Conservation (phyloP, 2,329 filamentous ascomycete genomes). For the Penicillium concentricum region DNA sequence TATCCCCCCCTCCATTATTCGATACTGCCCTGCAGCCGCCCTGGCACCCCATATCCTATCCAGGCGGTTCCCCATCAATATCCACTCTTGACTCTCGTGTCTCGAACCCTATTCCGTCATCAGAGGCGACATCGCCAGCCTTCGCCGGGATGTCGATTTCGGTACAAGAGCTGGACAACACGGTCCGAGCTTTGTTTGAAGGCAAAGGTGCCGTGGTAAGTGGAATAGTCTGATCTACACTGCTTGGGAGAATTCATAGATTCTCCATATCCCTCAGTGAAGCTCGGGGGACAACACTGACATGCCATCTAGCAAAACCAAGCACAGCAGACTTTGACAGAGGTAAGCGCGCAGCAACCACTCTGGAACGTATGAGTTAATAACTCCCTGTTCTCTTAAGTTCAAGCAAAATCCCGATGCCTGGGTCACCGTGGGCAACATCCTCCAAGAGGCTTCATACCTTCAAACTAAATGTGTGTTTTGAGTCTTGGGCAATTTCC, state of each 20-base stretch:
- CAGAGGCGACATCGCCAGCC: slow-evolving; percentile 31
- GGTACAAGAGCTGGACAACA: slow-evolving; percentile 93
- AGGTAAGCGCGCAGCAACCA: slow-evolving; percentile 58
- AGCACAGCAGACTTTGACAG: slow-evolving; percentile 88
- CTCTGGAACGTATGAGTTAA: neutral
- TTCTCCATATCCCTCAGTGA: neutral
- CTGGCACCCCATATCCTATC: slow-evolving; percentile 17
- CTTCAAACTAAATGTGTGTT: slow-evolving; percentile 91
- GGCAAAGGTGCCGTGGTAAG: slow-evolving; percentile 88
- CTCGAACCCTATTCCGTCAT: slow-evolving; percentile 21
- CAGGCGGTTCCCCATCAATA: neutral
- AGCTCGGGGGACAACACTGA: slow-evolving; percentile 12
- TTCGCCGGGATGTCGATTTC: slow-evolving; percentile 60
- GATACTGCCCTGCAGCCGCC: slow-evolving; percentile 10
- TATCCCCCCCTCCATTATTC: slow-evolving; percentile 4
- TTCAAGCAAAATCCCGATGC: slow-evolving; percentile 99
- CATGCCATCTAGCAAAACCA: slow-evolving; percentile 75
- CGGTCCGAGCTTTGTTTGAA: slow-evolving; percentile 96
- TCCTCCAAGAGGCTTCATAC: slow-evolving; percentile 88
- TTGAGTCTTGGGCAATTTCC: neutral
- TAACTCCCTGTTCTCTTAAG: slow-evolving; percentile 48
- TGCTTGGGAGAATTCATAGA: neutral
- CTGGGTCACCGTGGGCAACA: slow-evolving; percentile 96
- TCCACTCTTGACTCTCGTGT: slow-evolving; percentile 12
- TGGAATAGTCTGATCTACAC: slow-evolving; percentile 11